Conservation (phyloP, 495 filamentous ascomycete species). For the Bombardia bombarda region DNA sequence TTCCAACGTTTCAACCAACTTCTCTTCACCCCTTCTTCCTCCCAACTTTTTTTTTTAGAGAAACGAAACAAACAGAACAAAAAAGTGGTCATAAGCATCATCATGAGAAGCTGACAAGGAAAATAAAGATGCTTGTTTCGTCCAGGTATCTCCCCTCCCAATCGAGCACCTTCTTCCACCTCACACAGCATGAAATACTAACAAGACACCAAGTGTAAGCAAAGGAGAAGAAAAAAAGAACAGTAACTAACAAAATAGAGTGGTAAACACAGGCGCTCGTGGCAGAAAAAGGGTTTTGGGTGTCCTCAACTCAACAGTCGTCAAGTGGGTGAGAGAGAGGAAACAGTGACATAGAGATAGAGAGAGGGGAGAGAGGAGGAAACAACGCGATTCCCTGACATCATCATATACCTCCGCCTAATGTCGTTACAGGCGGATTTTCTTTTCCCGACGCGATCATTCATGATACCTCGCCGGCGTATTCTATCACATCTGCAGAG, state of each 20-base stretch:
- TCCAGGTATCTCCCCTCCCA: no score
- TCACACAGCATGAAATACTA: no score
- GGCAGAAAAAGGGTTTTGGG: no score
- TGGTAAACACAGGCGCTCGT: no score
- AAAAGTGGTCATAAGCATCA: constrained; percentile 26
- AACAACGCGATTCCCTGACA: background rate
- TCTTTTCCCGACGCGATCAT: constrained; percentile 2
- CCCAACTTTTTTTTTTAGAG: constrained; percentile 22
- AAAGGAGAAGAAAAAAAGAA: no score
- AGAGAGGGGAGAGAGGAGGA: no score
- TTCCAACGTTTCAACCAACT: background rate
- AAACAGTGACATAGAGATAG: no score
- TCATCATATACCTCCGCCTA: constrained; percentile 4
- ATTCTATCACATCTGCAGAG: background rate
- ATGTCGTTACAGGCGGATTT: constrained; percentile 13
- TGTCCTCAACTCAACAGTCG: no score
- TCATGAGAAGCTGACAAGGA: constrained; percentile 6
- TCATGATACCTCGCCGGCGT: background rate
- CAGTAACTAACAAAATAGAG: no score
- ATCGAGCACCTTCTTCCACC: no score
- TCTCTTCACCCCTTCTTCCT: background rate
- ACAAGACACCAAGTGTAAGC: no score
- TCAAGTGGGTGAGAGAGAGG: no score
- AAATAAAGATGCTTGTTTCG: constrained; percentile 1
- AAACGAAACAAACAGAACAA: constrained; percentile 16